Base-by-base conservation (phyloP, 2,329 filamentous ascomycete species). In the Bretziella fagacearum region DNA sequence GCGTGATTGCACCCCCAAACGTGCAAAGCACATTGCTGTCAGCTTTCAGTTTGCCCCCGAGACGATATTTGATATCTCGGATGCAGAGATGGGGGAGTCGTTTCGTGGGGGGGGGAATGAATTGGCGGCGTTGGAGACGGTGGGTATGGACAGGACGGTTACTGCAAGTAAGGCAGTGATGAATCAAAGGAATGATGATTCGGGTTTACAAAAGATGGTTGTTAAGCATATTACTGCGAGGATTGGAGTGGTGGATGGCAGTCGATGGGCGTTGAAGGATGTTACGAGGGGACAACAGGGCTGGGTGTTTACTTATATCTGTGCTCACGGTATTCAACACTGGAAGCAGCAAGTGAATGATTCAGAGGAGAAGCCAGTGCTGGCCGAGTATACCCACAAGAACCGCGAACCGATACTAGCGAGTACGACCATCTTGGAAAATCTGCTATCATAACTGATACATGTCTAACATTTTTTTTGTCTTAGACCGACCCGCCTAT, bases 401-500 rank as follows among this genome's bases (percentile, higher is more conserved):
- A 66, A 67, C 8, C 59, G 65, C 6, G 68, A 75, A 52, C 60
- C 64, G 1, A 51, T 63, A 26, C 62, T 67, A 20, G 54, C 67
- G 30, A 59, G 71, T 71, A 61, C 53, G 64, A 54, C 17, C 17
- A 36, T 20, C 3, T 47, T 2, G 25, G 15, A 23, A 15, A 51
- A 41, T 43, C 47, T 54, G 11, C 6, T 15, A 10, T 10, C 11
- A n/a, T 13, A 17, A 54, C 52, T 51, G 15, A 35, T 23, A 45
- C 4, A 15, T 17, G 30, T 15, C 17, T n/a, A 33, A 13, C 2
- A 5, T n/a, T 15, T 15, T 33, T 13, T 33, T 11, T 39, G 25
- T n/a, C 23, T 13, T 52, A 73, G 70, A 60, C 23, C 69, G 73
- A 11, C 73, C 73, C 44, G 73, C 73, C 0, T 77, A 75, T 52